Percentiles rank a stretch among this genome's conserved stretches.
Evolutionary conservation across 306 rosid genomes (phyloP).

Genomic region (Quercus agrifolia): DNA sequence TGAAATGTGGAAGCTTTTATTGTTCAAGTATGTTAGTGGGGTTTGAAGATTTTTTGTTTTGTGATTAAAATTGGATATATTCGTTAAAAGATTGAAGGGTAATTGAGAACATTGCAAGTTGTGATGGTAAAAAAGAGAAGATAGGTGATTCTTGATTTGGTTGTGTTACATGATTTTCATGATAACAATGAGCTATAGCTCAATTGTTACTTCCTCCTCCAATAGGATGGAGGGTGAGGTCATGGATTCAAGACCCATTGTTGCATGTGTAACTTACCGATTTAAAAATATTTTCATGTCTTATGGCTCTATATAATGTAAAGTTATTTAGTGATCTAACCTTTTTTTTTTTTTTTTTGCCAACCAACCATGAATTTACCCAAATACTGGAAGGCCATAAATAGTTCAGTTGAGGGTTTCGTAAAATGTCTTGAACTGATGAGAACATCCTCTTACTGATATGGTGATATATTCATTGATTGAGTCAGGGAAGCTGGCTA

Average conservation of each 20-base stretch:
- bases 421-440: not conserved
- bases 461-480: slow-evolving; percentile 6
- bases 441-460: slow-evolving; percentile 11
- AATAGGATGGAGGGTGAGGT: too few relatives aligned
- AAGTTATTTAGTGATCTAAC: too few relatives aligned
- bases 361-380: not conserved
- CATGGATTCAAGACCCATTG: too few relatives aligned
- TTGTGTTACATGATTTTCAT: not conserved
- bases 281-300: too few relatives aligned
- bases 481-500: slow-evolving; percentile 56
- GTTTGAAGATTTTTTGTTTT: not conserved
- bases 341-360: not conserved
- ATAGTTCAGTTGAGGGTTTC: not conserved
- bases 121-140: not conserved
- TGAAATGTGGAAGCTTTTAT: not conserved
- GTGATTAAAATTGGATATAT: not conserved
- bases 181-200: not conserved
- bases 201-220: too few relatives aligned
- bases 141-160: not conserved
- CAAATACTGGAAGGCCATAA: not conserved
- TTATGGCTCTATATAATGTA: not conserved
- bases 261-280: too few relatives aligned
- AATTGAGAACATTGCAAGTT: not conserved
- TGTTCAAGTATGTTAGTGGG: not conserved
- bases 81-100: not conserved